A percentile compares a stretch with the other conserved stretches of the same genome.
Conservation (phyloP, 768 basidiomycete species). For the Boletus fagicola region DNA sequence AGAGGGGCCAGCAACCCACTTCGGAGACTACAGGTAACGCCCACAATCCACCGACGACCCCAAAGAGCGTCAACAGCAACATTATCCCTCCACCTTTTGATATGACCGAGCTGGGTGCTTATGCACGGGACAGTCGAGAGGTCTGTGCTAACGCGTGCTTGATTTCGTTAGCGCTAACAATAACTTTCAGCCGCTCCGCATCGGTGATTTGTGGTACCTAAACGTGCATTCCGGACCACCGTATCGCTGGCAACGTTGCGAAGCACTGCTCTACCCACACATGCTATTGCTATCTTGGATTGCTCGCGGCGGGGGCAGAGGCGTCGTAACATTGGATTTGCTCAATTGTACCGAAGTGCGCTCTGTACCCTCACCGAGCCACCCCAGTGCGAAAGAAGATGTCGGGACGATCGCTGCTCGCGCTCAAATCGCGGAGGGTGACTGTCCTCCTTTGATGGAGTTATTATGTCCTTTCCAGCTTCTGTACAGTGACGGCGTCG, state of each 20-base stretch:
- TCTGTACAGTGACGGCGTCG: slow-evolving; percentile 86
- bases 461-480: slow-evolving; percentile 88
- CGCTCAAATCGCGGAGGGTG: slow-evolving; percentile 49
- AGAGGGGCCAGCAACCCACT: slow-evolving; percentile 15
- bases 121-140: slow-evolving; percentile 42
- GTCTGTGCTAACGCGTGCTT: slow-evolving; percentile 28
- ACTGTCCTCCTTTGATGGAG: slow-evolving; percentile 54
- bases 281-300: slow-evolving; percentile 87
- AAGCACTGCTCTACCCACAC: slow-evolving; percentile 79
- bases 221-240: slow-evolving; percentile 85
- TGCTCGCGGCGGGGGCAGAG: slow-evolving; percentile 76
- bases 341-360: slow-evolving; percentile 85
- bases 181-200: slow-evolving; percentile 69
- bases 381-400: slow-evolving; percentile 79
- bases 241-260: slow-evolving; percentile 78
- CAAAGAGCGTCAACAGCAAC: slow-evolving; percentile 31
- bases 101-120: slow-evolving; percentile 44
- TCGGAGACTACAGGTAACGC: slow-evolving; percentile 10
- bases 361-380: slow-evolving; percentile 75
- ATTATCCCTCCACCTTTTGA: slow-evolving; percentile 48
- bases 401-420: slow-evolving; percentile 83
- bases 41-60: slow-evolving; percentile 22
- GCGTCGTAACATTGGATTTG: slow-evolving; percentile 83
- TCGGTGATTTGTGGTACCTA: slow-evolving; percentile 86
- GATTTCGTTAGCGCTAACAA: slow-evolving; percentile 10